Evolutionary conservation across 768 basidiomycete species (phyloP).

Genomic region (Leucogyrophana mollusca): DNA sequence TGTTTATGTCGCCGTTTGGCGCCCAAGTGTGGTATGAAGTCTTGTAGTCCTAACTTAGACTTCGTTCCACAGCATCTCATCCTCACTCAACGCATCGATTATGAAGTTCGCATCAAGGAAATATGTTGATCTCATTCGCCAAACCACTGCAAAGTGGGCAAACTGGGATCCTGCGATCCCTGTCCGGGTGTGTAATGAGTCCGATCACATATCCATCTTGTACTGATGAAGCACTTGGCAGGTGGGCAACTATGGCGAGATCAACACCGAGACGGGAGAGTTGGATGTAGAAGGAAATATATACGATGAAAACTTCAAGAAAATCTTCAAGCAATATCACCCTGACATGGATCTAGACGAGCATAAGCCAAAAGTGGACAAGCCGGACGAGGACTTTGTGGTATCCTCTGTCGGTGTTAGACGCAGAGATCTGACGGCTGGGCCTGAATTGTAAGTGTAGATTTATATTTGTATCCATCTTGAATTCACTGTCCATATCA

Average conservation of each 20-base stretch:
- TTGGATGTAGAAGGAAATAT: constrained; percentile 31
- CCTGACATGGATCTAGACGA: constrained; percentile 7
- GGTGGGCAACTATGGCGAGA: constrained; percentile 34
- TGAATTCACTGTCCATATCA: neutral
- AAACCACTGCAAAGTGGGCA: constrained; percentile 26
- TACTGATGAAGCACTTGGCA: constrained; percentile 3
- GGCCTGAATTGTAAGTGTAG: constrained; percentile 20
- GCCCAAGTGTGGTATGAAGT: too few species aligned
- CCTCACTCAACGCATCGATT: too few species aligned
- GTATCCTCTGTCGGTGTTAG: constrained; percentile 23
- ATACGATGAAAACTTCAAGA: constrained; percentile 21
- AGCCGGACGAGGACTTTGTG: constrained; percentile 19
- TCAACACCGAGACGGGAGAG: constrained; percentile 29
- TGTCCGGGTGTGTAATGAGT: constrained; percentile 13
- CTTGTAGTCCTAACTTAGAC: too few species aligned
- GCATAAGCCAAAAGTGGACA: constrained; percentile 10
- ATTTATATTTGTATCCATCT: too few species aligned
- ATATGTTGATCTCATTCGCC: constrained; percentile 26
- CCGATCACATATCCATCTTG: too few species aligned
- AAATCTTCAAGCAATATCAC: constrained; percentile 8
- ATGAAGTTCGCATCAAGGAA: constrained; percentile 19
- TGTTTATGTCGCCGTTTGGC: too few species aligned
- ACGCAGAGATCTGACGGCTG: constrained; percentile 6
- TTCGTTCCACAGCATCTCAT: too few species aligned
- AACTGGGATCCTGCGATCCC: constrained; percentile 31